Base-by-base conservation (phyloP, 441 rosid species). In the Populus tomentosa region DNA sequence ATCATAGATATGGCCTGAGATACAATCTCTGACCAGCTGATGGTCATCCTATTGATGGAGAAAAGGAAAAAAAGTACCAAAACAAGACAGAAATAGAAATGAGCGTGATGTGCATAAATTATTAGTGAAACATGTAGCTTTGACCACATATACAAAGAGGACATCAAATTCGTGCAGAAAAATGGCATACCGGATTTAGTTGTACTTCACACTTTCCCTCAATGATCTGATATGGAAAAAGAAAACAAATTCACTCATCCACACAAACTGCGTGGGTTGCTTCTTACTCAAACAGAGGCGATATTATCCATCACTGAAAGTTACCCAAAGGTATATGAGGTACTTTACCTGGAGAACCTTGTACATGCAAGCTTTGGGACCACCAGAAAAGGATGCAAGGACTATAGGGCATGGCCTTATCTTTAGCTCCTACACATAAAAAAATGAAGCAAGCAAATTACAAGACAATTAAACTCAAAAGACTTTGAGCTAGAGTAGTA, bases 361-460 rank as follows among this genome's bases (percentile, higher is more conserved):
- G 83, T 90, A 92, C 97, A 93, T 90, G 81, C 98, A 92, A 32
- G 99, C 93, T 72, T 89, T 92, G 40, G 96, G 94, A 78, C 97
- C 99, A 56, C 98, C 97, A 32, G 97, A 95, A 85, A 93, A 95
- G 1, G 99, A 88, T 38, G 91, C 92, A 67, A 95, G 86, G 70
- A 92, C 98, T 46, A 92, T 67, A 67, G 99, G 98, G 83, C 90
- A 83, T 61, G 90, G 91, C 81, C 88, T 86, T 73, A 75, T 73
- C 88, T 91, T 95, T 16, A 95, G 87, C 83, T 90, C 99, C 98
- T 93, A 79, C 74, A 79, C 53, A 70, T 68, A 38, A 69, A 38
- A 21, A 46, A 80, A 40, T 64, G 68, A 78, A 53, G 64, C 65
- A 81, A 77, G 28, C 21, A 16, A 77, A 71, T 76, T 42, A 69